Conservation (phyloP, 768 basidiomycete genomes). For the Erythrobasidium yunnanense region DNA sequence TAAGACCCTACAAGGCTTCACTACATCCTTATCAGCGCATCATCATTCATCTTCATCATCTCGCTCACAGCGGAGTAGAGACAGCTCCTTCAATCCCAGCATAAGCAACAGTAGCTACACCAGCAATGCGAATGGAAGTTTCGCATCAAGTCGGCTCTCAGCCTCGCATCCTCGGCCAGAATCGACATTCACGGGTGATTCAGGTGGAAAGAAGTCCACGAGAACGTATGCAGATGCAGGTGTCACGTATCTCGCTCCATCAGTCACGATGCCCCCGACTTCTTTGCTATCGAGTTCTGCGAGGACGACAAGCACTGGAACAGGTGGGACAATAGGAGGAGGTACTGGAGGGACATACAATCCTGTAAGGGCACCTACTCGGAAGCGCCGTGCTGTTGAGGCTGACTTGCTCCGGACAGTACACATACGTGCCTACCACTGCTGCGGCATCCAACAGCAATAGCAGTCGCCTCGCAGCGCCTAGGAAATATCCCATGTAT, state of each 20-base stretch:
- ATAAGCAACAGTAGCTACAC: neutral
- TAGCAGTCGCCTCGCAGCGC: too few relatives aligned
- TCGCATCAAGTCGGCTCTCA: too few relatives aligned
- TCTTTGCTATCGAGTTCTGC: neutral
- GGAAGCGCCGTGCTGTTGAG: neutral
- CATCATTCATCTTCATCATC: neutral
- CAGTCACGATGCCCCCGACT: slow-evolving; percentile 15
- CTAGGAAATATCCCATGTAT: too few relatives aligned
- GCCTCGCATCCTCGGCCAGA: too few relatives aligned
- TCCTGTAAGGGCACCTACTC: neutral
- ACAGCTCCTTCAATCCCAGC: neutral
- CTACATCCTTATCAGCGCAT: neutral
- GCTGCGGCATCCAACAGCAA: neutral
- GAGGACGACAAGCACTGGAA: too few relatives aligned
- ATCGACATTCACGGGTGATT: too few relatives aligned
- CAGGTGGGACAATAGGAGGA: too few relatives aligned
- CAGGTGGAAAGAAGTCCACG: neutral
- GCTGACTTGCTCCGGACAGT: neutral
- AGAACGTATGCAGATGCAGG: slow-evolving; percentile 1
- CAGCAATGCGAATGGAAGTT: neutral
- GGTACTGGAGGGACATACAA: slow-evolving; percentile 8
- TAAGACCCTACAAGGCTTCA: neutral
- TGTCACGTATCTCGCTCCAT: slow-evolving; percentile 15
- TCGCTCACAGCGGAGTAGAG: too few relatives aligned
- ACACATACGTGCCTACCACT: slow-evolving; percentile 21